These are phyloP conservation scores for Sungouiella blattae DNA, from an alignment of 805 yeast species.

Conservation along the genomic window DNA sequence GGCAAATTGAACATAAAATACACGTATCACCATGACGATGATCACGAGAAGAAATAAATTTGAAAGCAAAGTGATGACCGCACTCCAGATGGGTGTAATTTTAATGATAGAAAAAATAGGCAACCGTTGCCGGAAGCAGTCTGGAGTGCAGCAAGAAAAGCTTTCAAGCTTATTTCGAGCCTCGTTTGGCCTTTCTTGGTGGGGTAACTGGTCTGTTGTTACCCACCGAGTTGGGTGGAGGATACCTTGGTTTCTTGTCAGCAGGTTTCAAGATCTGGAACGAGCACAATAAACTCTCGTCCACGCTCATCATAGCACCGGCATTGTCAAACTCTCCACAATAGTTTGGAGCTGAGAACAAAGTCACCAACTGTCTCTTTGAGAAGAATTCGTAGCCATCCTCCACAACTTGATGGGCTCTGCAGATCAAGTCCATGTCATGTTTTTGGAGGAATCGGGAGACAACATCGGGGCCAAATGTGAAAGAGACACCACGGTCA, in stretches of 20 bases:
- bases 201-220: constrained; percentile 54
- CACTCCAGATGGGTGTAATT: neutral
- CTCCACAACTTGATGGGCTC: constrained; percentile 99
- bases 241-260: constrained; percentile 80
- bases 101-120: neutral
- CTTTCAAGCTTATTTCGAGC: constrained; percentile 32
- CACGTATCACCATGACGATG: constrained; percentile 1
- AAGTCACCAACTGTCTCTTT: constrained; percentile 91
- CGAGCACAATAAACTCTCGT: constrained; percentile 91
- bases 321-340: constrained; percentile 99
- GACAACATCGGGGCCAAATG: constrained; percentile 99
- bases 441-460: constrained; percentile 94
- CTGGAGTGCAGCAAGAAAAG: neutral
- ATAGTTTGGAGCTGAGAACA: constrained; percentile 95
- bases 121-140: neutral
- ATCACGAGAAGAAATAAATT: neutral
- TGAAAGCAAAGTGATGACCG: neutral
- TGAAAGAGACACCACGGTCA: constrained; percentile 97
- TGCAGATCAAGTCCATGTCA: constrained; percentile 95
- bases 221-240: constrained; percentile 40
- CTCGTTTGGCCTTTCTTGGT: constrained; percentile 56
- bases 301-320: constrained; percentile 99
- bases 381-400: constrained; percentile 98
- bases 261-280: constrained; percentile 97
- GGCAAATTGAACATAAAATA: constrained; percentile 4